Percentiles rank a stretch among this genome's conserved stretches.
Evolutionary conservation across 169 alveolate species (phyloP).

Genomic region (Eimeria tenella): DNA sequence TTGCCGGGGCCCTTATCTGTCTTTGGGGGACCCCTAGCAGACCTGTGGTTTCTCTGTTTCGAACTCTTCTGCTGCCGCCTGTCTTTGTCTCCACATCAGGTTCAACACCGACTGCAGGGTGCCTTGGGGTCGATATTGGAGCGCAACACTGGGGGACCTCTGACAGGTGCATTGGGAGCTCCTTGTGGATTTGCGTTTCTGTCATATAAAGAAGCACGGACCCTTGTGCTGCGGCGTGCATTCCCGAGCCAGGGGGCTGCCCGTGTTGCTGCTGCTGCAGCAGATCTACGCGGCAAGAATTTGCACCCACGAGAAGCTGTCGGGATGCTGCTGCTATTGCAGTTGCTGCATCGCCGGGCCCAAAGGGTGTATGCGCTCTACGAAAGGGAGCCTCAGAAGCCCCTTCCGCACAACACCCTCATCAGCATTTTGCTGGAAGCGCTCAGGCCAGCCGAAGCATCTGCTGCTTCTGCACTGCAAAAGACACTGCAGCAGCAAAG

Average conservation of each 20-base stretch:
- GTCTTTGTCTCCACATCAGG: not conserved
- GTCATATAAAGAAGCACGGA: not conserved
- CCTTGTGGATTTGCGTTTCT: not conserved
- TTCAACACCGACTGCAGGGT: slow-evolving; percentile 10
- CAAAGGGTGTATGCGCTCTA: not conserved
- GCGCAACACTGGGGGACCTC: not conserved
- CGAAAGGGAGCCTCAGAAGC: slow-evolving; percentile 22
- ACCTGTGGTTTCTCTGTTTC: slow-evolving; percentile 1
- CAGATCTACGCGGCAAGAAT: not conserved
- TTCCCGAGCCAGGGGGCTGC: not conserved
- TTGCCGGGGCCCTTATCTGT: slow-evolving; percentile 12
- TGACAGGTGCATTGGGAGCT: not conserved
- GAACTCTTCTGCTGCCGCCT: slow-evolving; percentile 23
- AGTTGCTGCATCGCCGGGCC: slow-evolving; percentile 5
- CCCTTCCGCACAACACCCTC: not conserved
- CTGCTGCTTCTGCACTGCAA: slow-evolving; percentile 8
- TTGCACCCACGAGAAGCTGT: not conserved
- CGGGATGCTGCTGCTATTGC: slow-evolving; percentile 16
- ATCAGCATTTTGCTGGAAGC: not conserved
- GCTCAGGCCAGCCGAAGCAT: not conserved
- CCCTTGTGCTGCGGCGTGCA: not conserved
- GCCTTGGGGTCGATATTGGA: not conserved
- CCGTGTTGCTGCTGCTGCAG: slow-evolving; percentile 29
- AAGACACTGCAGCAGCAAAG: not conserved
- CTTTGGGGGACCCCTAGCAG: slow-evolving; percentile 6